Conservation (phyloP, 192 early-diverging fungal genomes). For the Backusella psychrophila region DNA sequence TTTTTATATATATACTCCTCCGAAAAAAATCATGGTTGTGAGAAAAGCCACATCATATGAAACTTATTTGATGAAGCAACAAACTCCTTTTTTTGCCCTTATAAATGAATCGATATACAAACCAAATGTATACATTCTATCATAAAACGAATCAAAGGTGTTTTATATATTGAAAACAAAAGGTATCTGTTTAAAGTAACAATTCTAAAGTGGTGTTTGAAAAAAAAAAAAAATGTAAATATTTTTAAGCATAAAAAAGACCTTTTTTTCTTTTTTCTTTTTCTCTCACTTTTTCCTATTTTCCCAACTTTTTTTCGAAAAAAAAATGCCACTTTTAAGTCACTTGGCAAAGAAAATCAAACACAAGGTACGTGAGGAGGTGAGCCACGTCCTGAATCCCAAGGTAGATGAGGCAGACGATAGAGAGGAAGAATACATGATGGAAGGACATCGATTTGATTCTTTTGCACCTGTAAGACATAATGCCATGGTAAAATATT, state of each 20-base stretch:
- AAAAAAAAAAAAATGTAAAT: not conserved
- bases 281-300: not conserved
- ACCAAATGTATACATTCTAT: not conserved
- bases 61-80: not conserved
- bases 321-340: slow-evolving; percentile 11
- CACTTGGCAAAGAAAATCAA: slow-evolving; percentile 14
- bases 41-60: not conserved
- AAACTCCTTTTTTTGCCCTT: too few relatives aligned
- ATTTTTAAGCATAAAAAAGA: not conserved
- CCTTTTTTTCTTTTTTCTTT: not conserved
- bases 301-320: not conserved
- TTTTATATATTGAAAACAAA: not conserved
- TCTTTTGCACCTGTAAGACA: slow-evolving; percentile 77
- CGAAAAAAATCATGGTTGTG: too few relatives aligned
- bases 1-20: not conserved
- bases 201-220: not conserved
- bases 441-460: slow-evolving; percentile 54
- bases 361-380: not conserved
- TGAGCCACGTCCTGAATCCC: slow-evolving; percentile 23
- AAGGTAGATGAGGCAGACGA: slow-evolving; percentile 40
- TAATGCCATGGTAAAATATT: slow-evolving; percentile 62
- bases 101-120: not conserved
- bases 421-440: slow-evolving; percentile 38
- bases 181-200: not conserved
- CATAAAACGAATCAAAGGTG: not conserved